Evolutionary conservation across 1,139 yeast species (phyloP).

Genomic region (Yamadazyma membranifaciens): DNA sequence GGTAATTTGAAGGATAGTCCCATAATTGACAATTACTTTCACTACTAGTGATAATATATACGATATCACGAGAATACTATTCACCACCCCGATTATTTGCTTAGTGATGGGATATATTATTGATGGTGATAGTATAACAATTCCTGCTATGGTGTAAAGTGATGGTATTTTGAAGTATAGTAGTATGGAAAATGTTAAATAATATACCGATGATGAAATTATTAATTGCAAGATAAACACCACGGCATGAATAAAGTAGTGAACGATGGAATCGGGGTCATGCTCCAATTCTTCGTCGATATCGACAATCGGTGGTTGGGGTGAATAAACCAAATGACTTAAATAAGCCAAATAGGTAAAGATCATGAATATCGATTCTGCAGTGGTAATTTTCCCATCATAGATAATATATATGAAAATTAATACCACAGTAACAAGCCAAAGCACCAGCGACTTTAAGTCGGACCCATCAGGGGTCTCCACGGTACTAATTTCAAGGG

Average conservation of each 20-base stretch:
- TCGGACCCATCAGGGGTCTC: slow-evolving; percentile 14
- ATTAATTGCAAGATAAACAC: slow-evolving; percentile 3
- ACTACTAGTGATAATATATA: slow-evolving; percentile 28
- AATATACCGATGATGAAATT: slow-evolving; percentile 1
- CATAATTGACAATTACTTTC: slow-evolving; percentile 36
- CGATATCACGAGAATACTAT: slow-evolving; percentile 29
- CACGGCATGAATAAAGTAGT: slow-evolving; percentile 8
- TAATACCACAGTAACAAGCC: slow-evolving; percentile 34
- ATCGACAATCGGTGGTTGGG: slow-evolving; percentile 8
- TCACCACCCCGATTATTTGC: slow-evolving; percentile 23
- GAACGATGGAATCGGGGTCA: slow-evolving; percentile 3
- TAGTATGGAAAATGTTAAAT: background rate
- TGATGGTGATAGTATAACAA: background rate
- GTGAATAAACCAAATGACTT: slow-evolving; percentile 11
- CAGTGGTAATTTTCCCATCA: slow-evolving; percentile 48
- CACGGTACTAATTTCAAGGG: slow-evolving; percentile 22
- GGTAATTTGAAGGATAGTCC: slow-evolving; percentile 34
- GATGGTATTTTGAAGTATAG: slow-evolving; percentile 4
- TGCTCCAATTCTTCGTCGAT: slow-evolving; percentile 9
- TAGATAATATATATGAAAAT: slow-evolving; percentile 43
- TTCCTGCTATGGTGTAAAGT: background rate
- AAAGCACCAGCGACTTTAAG: slow-evolving; percentile 17
- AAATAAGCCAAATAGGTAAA: slow-evolving; percentile 33
- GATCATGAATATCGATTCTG: slow-evolving; percentile 48
- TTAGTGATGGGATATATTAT: slow-evolving; percentile 11